Conservation (phyloP, 75 land plant genomes). For the Picea glauca region DNA sequence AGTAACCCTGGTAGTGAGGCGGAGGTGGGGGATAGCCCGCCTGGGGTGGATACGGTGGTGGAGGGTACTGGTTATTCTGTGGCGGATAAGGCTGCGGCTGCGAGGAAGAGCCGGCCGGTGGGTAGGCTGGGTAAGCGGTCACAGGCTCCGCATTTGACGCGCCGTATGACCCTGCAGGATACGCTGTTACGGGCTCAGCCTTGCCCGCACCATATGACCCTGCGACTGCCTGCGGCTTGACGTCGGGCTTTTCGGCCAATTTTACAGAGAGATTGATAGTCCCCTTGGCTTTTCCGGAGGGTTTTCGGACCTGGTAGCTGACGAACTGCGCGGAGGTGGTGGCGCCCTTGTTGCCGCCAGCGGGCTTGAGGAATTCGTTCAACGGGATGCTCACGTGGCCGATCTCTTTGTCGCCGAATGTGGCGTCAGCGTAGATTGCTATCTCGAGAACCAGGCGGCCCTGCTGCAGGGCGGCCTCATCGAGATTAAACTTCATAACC, state of each 20-base stretch:
- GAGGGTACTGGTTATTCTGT: too few species aligned
- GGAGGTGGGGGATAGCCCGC: too few species aligned
- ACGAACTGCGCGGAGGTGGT: conserved; percentile 1
- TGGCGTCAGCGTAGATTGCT: neutral
- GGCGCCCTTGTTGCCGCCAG: conserved; percentile 4
- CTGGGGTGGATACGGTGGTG: too few species aligned
- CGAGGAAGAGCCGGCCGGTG: neutral
- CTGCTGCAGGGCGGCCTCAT: conserved; percentile 8
- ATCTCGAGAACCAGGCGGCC: neutral
- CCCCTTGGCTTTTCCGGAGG: conserved; percentile 36
- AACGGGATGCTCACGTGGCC: conserved; percentile 10
- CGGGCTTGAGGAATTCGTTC: neutral
- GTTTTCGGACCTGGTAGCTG: conserved; percentile 25
- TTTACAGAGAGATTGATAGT: conserved; percentile 26
- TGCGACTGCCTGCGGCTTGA: neutral
- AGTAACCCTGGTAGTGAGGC: too few species aligned
- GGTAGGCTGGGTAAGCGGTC: conserved; percentile 17
- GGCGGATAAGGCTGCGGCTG: too few species aligned
- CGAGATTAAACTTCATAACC: conserved; percentile 2
- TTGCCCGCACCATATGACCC: neutral
- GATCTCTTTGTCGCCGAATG: conserved; percentile 3
- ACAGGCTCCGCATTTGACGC: neutral
- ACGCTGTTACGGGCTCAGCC: neutral
- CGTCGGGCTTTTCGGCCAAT: conserved; percentile 15
- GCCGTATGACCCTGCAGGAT: too few species aligned